These are phyloP conservation scores for Ustilago sp. DNA, from an alignment of 1,284 basidiomycete genomes.

Conservation along the genomic window DNA sequence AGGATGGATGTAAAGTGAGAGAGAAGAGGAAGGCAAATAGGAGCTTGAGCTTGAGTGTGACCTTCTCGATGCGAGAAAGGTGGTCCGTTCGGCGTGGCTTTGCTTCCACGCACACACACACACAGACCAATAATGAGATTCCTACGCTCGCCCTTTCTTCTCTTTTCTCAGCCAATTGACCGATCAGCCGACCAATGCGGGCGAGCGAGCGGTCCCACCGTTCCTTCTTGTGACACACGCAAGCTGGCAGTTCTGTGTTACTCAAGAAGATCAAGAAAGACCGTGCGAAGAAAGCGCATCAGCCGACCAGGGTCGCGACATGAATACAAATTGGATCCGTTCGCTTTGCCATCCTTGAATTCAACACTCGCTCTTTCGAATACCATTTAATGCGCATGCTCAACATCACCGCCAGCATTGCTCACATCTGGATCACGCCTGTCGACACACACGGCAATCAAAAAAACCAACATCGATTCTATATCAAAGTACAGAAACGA, in stretches of 20 bases:
- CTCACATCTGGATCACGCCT: too few species aligned
- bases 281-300: slow-evolving; percentile 33
- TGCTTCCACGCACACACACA: neutral
- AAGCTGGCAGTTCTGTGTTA: neutral
- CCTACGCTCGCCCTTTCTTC: neutral
- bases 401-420: too few species aligned
- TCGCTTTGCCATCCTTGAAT: neutral
- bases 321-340: slow-evolving; percentile 11
- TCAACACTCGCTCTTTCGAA: neutral
- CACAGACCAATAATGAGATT: slow-evolving; percentile 22
- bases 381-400: too few species aligned
- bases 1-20: slow-evolving; percentile 1
- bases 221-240: neutral
- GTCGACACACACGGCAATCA: too few species aligned
- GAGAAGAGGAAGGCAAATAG: neutral
- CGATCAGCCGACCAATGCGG: slow-evolving; percentile 6
- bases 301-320: slow-evolving; percentile 23
- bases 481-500: too few species aligned
- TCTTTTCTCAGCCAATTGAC: neutral
- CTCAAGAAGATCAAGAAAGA: slow-evolving; percentile 3
- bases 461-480: too few species aligned
- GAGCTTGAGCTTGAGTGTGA: neutral
- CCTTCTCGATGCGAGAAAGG: neutral
- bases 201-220: neutral
- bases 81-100: slow-evolving; percentile 23